Base-by-base conservation (phyloP, 75 land plant genomes). In the Larix kaempferi region DNA sequence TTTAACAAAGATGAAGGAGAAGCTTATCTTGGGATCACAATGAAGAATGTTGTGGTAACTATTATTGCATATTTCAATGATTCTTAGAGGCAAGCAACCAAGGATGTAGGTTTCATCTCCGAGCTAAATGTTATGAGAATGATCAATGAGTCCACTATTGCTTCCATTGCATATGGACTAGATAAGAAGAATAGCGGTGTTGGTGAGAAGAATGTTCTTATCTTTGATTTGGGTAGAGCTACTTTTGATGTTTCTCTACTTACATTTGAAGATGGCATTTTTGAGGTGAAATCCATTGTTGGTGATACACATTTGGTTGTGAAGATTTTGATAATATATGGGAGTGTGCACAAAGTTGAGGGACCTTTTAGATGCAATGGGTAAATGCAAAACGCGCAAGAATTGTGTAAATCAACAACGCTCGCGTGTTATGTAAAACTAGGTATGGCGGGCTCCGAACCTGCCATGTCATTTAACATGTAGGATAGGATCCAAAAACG, bases 81-180 rank as follows among this genome's bases (percentile, higher is more conserved):
- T 71, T 85, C 88, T 16, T 83, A 85, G 27, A 63, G 88, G 25
- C 88, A 85, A 75, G 88, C 87, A 25, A 86, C 87, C 74, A 86
- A 78, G 77, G 83, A 85, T 78, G 90, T 85, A 16, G 90, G 84
- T 7, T 80, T 78, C n/a, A 82, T 80, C n/a, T 71, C 86, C 2
- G 86, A 86, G 1, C 49, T 86, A 39, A 86, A 86, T 55, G 82
- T 86, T 21, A 81, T 80, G 87, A 56, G 83, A 3, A 84, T 88
- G 3, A 80, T 87, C 67, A 84, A 80, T 41, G 91, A 89, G 62
- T 89, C 89, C 4, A 87, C 84, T 25, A 86, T 84, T 79, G 89
- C 91, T 58, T 86, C 89, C 25, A 87, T 89, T 57, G 89, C 91
- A 19, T 89, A 89, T 63, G 86, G 86, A 33, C 73, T 87, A 22